Percentiles rank a stretch among this genome's conserved stretches.
phyloP scores from a whole-genome alignment of 1,284 basidiomycete species.

The Tilletia walkeri region DNA sequence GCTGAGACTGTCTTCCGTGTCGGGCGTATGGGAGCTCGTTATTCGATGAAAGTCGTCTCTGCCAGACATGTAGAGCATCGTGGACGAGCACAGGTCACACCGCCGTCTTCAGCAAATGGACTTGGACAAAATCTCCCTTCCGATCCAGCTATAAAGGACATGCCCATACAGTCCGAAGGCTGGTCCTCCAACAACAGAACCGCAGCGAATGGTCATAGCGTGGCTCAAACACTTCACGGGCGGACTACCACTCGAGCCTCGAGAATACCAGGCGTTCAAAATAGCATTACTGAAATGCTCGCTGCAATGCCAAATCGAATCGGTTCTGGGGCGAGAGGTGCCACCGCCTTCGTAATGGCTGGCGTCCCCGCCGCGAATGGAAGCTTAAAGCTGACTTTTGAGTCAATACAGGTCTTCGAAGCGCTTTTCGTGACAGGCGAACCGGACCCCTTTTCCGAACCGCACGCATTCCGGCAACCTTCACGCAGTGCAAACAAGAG shows the following conservation, averaged over 20 bases:
- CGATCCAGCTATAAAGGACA: background rate
- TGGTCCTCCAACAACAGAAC: background rate
- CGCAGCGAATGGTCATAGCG: background rate
- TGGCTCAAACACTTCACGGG: background rate
- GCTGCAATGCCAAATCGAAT: conserved; percentile 32
- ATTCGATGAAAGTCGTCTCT: conserved; percentile 31
- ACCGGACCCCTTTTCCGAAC: background rate
- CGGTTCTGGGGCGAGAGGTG: conserved; percentile 36
- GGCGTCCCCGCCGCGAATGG: conserved; percentile 38
- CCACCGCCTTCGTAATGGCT: conserved; percentile 34
- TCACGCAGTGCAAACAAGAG: background rate
- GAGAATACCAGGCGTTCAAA: background rate
- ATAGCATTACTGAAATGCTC: conserved; percentile 16
- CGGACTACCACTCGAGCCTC: background rate
- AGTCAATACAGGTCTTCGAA: conserved; percentile 39
- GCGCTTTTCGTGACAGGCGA: conserved; percentile 24
- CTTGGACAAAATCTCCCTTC: background rate
- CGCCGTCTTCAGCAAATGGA: background rate
- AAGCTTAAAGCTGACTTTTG: conserved; percentile 30
- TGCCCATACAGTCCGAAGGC: background rate
- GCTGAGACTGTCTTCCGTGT: conserved; percentile 35
- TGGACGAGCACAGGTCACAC: background rate
- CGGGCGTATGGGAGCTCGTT: conserved; percentile 32
- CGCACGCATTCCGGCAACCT: conserved; percentile 10
- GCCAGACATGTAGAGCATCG: background rate